Evolutionary conservation across 495 filamentous ascomycete genomes (phyloP), one percentile per base, ranked within the genome.

Genomic region (Talaromyces liani): DNA sequence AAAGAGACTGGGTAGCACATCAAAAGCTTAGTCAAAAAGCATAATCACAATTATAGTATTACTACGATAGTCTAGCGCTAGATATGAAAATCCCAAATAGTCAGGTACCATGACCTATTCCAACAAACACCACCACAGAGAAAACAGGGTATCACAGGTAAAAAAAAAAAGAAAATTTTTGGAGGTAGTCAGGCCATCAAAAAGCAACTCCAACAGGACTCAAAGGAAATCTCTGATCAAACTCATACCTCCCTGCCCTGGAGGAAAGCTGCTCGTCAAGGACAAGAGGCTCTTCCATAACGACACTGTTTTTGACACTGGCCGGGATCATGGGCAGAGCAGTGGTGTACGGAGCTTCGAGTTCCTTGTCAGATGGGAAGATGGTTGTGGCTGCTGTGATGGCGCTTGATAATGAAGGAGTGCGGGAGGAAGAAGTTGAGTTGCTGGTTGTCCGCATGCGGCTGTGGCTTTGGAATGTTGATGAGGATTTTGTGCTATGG

Each of bases 401-500:
- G 7, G 64, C 65, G 41, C 72, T 75, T 6, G 76, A 76, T 24
- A 73, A 56, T 0, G 73, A 76, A 7, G 67, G 64, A 29, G 60
- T 71, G 47, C 18, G 65, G 3, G 78, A 75, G 12, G 65, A 68
- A 49, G 77, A 61, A 4, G 78, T 79, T 10, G 75, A 76, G 16
- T 76, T 76, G 58, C 78, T 80, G 34, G 77, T 58, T 1, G 76
- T 78, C 45, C 75, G 78, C 41, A 72, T 69, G 64, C 73, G 73
- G 39, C 72, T 72, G 65, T 73, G 60, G 14, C 18, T 33, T 29
- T 62, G 60, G 45, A 62, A 53, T 1, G 60, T 53, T 31, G 60
- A 62, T 6, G 60, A 62, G 14, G 60, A 62, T 33, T 62, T 62
- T 9, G 60, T 18, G 16, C 39, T 53, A 14, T 62, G 58, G 22